A percentile compares a stretch with the other conserved stretches of the same genome.
Conservation (phyloP, 2,329 filamentous ascomycete species). For the Colletotrichum brevisporum region DNA sequence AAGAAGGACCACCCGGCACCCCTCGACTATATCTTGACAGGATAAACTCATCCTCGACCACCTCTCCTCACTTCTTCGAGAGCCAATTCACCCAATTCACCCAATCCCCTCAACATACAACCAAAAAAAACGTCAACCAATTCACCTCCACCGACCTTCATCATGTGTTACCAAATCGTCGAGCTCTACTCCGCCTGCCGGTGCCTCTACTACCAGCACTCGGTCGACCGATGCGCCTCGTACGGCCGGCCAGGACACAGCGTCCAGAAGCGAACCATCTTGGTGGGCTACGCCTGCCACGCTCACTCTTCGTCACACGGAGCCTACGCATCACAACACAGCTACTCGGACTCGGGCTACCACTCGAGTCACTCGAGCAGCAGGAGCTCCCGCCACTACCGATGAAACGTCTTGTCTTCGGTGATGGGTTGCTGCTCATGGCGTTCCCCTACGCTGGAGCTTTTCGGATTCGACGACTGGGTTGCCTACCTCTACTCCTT, state of each 20-base stretch:
- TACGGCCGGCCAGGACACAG: conserved; percentile 81
- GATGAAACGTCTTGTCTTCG: conserved; percentile 70
- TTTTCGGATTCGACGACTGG: conserved; percentile 63
- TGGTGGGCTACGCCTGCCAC: conserved; percentile 85
- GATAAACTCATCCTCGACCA: conserved; percentile 32
- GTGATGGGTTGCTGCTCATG: conserved; percentile 59
- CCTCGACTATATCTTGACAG: conserved; percentile 30
- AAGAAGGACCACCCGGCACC: conserved; percentile 18
- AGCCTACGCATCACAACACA: conserved; percentile 56
- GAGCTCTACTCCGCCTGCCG: conserved; percentile 90
- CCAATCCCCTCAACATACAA: neutral
- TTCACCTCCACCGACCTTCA: conserved; percentile 43
- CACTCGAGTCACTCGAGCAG: conserved; percentile 63
- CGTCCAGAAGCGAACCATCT: conserved; percentile 81
- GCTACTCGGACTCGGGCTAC: conserved; percentile 70
- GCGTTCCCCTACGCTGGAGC: conserved; percentile 56
- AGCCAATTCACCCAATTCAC: conserved; percentile 1
- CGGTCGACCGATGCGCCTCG: conserved; percentile 83
- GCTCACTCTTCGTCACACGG: conserved; percentile 61
- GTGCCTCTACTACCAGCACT: conserved; percentile 90
- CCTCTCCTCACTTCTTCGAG: conserved; percentile 14
- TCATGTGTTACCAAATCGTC: conserved; percentile 89
- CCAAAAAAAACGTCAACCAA: neutral
- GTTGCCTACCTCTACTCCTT: conserved; percentile 65
- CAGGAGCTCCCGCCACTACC: conserved; percentile 58